Evolutionary conservation across 192 early-diverging fungal genomes (phyloP).

Genomic region (Umbelopsis isabellina): DNA sequence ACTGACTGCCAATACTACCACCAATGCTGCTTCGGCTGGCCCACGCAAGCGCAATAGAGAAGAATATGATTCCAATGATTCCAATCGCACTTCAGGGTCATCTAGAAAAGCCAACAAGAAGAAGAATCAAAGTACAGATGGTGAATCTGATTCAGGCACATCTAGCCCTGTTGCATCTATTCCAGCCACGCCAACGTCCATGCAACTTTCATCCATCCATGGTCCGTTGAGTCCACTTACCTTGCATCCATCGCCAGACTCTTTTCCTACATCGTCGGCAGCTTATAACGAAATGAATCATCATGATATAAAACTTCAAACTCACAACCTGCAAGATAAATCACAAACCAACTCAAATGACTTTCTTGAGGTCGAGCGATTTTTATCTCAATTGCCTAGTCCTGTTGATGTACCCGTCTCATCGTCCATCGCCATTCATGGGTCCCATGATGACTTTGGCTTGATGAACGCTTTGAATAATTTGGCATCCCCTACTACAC

Average conservation of each 20-base stretch:
- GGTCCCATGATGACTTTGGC: neutral
- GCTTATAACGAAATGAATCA: neutral
- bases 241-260: neutral
- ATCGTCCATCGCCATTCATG: neutral
- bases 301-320: conserved; percentile 7
- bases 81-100: neutral
- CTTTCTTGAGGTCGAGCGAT: conserved; percentile 4
- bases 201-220: conserved; percentile 8
- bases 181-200: conserved; percentile 39
- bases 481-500: neutral
- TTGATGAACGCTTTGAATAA: conserved; percentile 1
- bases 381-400: conserved; percentile 28
- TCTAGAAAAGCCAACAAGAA: conserved; percentile 22
- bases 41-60: conserved; percentile 52
- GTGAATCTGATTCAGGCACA: conserved; percentile 40
- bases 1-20: conserved; percentile 40
- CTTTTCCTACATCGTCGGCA: neutral
- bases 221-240: neutral
- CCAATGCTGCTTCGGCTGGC: conserved; percentile 11
- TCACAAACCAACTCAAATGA: conserved; percentile 1
- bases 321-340: conserved; percentile 17
- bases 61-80: conserved; percentile 48
- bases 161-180: conserved; percentile 43
- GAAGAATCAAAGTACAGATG: conserved; percentile 24
- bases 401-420: neutral